phyloP scores from a whole-genome alignment of 2,329 filamentous ascomycete species.

The Fusarium heterosporum region DNA sequence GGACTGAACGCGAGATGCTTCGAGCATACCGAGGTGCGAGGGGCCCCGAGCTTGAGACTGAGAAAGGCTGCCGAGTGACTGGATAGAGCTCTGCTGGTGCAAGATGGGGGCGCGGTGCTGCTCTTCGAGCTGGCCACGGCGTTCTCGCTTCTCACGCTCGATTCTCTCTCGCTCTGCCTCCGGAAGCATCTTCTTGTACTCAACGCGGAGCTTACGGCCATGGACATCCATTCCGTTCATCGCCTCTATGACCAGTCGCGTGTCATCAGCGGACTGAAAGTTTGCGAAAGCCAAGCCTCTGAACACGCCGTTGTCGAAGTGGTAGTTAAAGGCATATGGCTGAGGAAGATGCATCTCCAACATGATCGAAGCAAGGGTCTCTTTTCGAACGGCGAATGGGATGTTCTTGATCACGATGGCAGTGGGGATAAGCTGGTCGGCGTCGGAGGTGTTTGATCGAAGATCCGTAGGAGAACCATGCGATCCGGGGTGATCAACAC shows the following conservation, averaged over 20 bases:
- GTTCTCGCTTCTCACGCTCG: slow-evolving; percentile 95
- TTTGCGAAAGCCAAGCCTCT: slow-evolving; percentile 96
- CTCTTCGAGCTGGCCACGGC: slow-evolving; percentile 94
- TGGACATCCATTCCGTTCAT: slow-evolving; percentile 98
- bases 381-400: slow-evolving; percentile 97
- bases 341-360: slow-evolving; percentile 92
- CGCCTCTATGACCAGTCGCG: slow-evolving; percentile 87
- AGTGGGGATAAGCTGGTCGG: slow-evolving; percentile 94
- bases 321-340: slow-evolving; percentile 99
- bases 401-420: slow-evolving; percentile 99
- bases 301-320: slow-evolving; percentile 98
- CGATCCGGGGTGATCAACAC: slow-evolving; percentile 56
- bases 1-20: slow-evolving; percentile 7
- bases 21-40: slow-evolving; percentile 60
- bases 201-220: slow-evolving; percentile 91
- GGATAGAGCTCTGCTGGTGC: slow-evolving; percentile 87
- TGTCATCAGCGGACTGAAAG: slow-evolving; percentile 96
- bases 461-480: slow-evolving; percentile 56
- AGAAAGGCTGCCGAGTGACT: slow-evolving; percentile 76
- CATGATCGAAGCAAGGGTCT: slow-evolving; percentile 93
- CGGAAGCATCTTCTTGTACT: slow-evolving; percentile 99
- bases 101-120: slow-evolving; percentile 86
- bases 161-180: slow-evolving; percentile 94
- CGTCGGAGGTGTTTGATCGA: slow-evolving; percentile 61
- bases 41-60: slow-evolving; percentile 67